These are phyloP conservation scores for Thuja plicata DNA, from an alignment of 83 land plant species.

Conservation along the genomic window DNA sequence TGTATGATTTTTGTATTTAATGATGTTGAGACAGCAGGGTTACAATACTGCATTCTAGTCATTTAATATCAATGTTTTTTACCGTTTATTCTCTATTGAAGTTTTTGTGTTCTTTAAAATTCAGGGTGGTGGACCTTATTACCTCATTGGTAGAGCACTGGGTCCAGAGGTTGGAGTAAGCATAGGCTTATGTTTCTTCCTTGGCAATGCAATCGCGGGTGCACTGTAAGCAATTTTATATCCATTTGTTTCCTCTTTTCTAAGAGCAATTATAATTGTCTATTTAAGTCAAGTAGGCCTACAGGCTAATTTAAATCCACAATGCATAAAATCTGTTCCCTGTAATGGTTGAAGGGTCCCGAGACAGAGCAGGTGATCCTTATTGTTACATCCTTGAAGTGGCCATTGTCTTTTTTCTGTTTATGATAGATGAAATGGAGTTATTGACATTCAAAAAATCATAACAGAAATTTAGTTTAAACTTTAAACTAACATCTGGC, in stretches of 20 bases:
- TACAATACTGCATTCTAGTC: background rate
- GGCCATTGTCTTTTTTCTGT: background rate
- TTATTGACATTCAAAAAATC: too few relatives aligned
- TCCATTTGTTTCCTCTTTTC: background rate
- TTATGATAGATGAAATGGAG: background rate
- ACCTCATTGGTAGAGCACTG: conserved; percentile 97
- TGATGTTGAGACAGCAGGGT: background rate
- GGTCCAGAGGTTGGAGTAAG: conserved; percentile 99
- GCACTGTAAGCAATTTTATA: conserved; percentile 67
- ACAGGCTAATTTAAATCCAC: background rate
- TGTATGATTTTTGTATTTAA: background rate
- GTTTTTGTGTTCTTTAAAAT: conserved; percentile 8
- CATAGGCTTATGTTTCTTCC: conserved; percentile 97
- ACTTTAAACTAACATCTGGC: too few relatives aligned
- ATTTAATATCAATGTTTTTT: background rate
- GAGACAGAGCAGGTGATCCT: background rate
- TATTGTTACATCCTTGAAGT: background rate
- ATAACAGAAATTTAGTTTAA: too few relatives aligned
- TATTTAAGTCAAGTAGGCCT: background rate
- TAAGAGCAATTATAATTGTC: background rate
- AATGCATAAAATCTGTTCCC: background rate
- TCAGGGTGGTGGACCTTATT: conserved; percentile 99
- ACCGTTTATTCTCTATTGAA: background rate
- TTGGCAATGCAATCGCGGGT: conserved; percentile 99
- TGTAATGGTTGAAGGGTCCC: background rate